These are phyloP conservation scores for Fusarium sacchari DNA, from an alignment of 2,329 filamentous ascomycete genomes.

Conservation along the genomic window DNA sequence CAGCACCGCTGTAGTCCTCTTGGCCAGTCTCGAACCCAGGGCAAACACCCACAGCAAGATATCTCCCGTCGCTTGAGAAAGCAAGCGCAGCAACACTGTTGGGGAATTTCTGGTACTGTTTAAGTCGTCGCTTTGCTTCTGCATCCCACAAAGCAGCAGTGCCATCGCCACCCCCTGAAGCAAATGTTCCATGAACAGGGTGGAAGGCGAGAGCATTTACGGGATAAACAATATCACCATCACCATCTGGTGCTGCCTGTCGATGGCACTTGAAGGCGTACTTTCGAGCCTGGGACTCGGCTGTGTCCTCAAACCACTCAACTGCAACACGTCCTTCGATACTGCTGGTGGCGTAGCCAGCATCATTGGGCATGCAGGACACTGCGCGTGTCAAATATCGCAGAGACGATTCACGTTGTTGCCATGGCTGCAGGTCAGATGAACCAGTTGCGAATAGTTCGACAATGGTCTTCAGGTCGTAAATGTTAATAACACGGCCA, in stretches of 20 bases:
- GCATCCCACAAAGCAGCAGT: slow-evolving; percentile 95
- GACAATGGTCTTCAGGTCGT: slow-evolving; percentile 79
- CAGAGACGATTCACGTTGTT: slow-evolving; percentile 90
- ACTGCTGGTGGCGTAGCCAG: slow-evolving; percentile 88
- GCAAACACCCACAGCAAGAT: slow-evolving; percentile 82
- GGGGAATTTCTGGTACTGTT: slow-evolving; percentile 86
- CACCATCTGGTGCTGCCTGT: slow-evolving; percentile 71
- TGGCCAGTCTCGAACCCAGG: slow-evolving; percentile 89
- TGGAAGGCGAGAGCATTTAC: slow-evolving; percentile 93
- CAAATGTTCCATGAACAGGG: slow-evolving; percentile 84
- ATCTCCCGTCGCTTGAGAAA: slow-evolving; percentile 81
- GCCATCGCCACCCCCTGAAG: slow-evolving; percentile 88
- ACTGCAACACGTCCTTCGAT: slow-evolving; percentile 97
- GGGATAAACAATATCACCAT: slow-evolving; percentile 85
- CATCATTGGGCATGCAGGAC: slow-evolving; percentile 95
- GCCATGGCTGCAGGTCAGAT: slow-evolving; percentile 79
- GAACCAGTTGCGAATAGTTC: slow-evolving; percentile 59
- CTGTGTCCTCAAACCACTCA: slow-evolving; percentile 94
- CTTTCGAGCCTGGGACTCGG: slow-evolving; percentile 88
- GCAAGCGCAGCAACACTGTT: slow-evolving; percentile 80
- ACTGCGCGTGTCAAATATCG: slow-evolving; percentile 96
- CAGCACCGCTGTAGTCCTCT: slow-evolving; percentile 78
- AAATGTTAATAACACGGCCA: slow-evolving; percentile 91
- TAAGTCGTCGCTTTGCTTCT: slow-evolving; percentile 86
- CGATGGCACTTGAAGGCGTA: slow-evolving; percentile 99